Evolutionary conservation across 768 basidiomycete species (phyloP), one percentile per base, ranked within the genome.

Genomic region (Naganishia antarctica): DNA sequence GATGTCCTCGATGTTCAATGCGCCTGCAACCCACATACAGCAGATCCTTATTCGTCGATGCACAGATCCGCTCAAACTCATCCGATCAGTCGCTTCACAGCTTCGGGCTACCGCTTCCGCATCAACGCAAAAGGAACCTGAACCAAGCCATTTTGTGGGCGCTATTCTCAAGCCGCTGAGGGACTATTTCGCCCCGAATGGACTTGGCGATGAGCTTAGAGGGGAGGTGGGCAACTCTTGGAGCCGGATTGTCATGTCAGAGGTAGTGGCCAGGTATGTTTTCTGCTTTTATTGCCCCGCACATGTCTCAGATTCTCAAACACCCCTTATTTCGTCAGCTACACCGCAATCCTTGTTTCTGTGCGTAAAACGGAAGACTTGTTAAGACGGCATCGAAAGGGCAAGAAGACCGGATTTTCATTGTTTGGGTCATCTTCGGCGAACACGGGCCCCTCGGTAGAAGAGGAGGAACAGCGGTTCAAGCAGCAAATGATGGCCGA

Each of bases 361-460:
- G 91, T 93, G 83, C 89, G 86, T 76, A 94, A 94, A 80, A 90
- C 90, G 8, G 91, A 97, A 68, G 91, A 92, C 73, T 87, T 90
- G 12, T 79, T 98, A 26, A 82, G 87, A 41, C 83, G 89, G 40
- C 81, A 94, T 70, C 91, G 92, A 73, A 94, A 89, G 75, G 87
- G 88, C 46, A 90, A 89, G 71, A 90, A 87, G 69, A 80, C 81
- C 0, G 81, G 85, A 0, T 88, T 90, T 75, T 89, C 90, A 3
- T 80, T 96, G 26, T 96, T 98, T 70, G 84, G 88, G 29, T 71
- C 74, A 3, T 48, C 73, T 0, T 80, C 79, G 50, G 74, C 74
- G 46, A 69, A 79, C 15, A 76, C 79, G 28, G 48, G 80, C 53
- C 84, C 84, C 11, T 87, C 89, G 45, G 88, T 90, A 60, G 85